Percentiles rank a stretch among this genome's conserved stretches.
Evolutionary conservation across 1,284 basidiomycete species (phyloP).

Genomic region (Schizopora paradoxa): DNA sequence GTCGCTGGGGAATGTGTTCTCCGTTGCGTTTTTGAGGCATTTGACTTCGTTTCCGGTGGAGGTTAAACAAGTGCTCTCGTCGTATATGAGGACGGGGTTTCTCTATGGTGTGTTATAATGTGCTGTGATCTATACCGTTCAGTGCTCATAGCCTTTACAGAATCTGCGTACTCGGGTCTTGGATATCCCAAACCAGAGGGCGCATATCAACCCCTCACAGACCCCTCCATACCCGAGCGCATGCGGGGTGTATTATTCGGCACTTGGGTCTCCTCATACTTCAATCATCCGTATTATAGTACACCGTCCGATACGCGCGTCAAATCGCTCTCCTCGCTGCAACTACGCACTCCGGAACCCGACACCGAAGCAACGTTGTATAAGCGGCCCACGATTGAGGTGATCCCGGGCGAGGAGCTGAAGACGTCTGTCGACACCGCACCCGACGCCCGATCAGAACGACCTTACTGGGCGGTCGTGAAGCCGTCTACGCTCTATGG

Average conservation of each 20-base stretch:
- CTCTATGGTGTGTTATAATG: conserved; percentile 13
- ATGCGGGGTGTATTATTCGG: conserved; percentile 11
- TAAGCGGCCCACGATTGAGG: conserved; percentile 8
- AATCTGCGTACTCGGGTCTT: conserved; percentile 2
- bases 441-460: conserved; percentile 8
- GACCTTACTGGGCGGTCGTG: background rate
- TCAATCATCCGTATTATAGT: conserved; percentile 11
- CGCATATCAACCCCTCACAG: conserved; percentile 13
- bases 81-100: conserved; percentile 8
- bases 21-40: conserved; percentile 9
- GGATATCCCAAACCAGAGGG: conserved; percentile 11
- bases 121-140: no score
- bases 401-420: conserved; percentile 5
- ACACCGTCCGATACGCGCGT: background rate
- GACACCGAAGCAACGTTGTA: no score
- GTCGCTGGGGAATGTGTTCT: conserved; percentile 14
- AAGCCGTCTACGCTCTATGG: background rate
- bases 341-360: background rate
- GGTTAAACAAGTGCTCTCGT: background rate
- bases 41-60: conserved; percentile 2
- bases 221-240: conserved; percentile 8
- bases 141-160: no score
- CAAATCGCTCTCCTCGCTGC: background rate
- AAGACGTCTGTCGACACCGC: conserved; percentile 7
- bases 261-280: conserved; percentile 16